phyloP scores from a whole-genome alignment of 345 rosid genomes.

The Clarkia xantiana region DNA sequence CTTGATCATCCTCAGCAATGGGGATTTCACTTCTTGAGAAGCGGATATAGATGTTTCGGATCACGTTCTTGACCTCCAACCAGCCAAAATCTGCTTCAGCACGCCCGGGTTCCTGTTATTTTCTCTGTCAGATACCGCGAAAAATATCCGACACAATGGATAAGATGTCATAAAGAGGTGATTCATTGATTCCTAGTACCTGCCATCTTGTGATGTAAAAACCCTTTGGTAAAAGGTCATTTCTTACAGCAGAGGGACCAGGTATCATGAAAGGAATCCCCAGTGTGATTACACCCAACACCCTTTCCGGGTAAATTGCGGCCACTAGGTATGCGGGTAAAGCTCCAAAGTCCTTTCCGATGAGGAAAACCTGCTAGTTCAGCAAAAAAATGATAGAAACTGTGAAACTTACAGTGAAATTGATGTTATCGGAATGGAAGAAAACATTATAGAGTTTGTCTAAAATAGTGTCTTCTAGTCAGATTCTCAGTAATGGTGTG shows the following conservation, averaged over 20 bases:
- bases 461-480: too few relatives aligned
- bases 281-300: slow-evolving; percentile 18
- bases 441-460: too few relatives aligned
- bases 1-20: slow-evolving; percentile 23
- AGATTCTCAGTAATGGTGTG: too few relatives aligned
- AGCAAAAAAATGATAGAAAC: not conserved
- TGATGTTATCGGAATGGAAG: too few relatives aligned
- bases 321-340: slow-evolving; percentile 15
- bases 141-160: not conserved
- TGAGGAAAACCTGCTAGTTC: slow-evolving; percentile 17
- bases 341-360: slow-evolving; percentile 34
- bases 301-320: slow-evolving; percentile 16
- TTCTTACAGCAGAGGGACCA: slow-evolving; percentile 8
- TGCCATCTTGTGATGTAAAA: slow-evolving; percentile 25
- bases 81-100: slow-evolving; percentile 41
- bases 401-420: not conserved
- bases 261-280: slow-evolving; percentile 27
- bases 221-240: slow-evolving; percentile 21
- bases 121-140: not conserved
- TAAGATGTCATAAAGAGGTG: not conserved
- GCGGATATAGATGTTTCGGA: slow-evolving; percentile 31
- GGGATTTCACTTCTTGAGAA: slow-evolving; percentile 24
- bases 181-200: slow-evolving; percentile 9
- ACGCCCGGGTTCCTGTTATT: slow-evolving; percentile 26
- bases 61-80: slow-evolving; percentile 28